These are phyloP conservation scores for Barbatosphaeria neglecta DNA, from an alignment of 495 filamentous ascomycete genomes.

Conservation along the genomic window DNA sequence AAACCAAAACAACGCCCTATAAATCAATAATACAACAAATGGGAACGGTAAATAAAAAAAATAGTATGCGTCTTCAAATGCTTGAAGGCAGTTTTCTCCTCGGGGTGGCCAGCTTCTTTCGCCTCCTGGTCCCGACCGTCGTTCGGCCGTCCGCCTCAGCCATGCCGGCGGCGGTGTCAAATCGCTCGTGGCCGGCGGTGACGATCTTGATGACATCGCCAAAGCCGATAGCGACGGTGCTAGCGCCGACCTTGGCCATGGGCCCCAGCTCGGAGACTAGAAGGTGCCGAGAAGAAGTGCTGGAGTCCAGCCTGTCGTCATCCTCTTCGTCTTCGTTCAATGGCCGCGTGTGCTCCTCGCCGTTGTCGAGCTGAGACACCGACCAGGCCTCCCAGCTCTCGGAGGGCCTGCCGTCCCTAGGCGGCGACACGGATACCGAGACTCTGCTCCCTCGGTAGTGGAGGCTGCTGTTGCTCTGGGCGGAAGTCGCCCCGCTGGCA, in stretches of 20 bases:
- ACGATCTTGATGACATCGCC: conserved; percentile 59
- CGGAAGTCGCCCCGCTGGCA: background rate
- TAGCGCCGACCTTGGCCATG: conserved; percentile 42
- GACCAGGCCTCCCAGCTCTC: conserved; percentile 56
- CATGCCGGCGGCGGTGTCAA: conserved; percentile 26
- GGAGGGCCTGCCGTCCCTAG: conserved; percentile 10
- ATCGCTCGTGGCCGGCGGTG: conserved; percentile 48
- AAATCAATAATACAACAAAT: too few relatives aligned
- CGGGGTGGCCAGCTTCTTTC: conserved; percentile 20
- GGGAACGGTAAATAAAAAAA: background rate
- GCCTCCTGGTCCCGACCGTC: conserved; percentile 16
- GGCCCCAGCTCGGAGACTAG: conserved; percentile 50
- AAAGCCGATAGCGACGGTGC: conserved; percentile 51
- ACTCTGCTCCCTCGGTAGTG: conserved; percentile 5
- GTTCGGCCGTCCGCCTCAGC: conserved; percentile 15
- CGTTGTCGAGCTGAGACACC: conserved; percentile 32
- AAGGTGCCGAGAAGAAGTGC: conserved; percentile 30
- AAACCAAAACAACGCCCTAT: too few relatives aligned
- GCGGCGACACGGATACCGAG: background rate
- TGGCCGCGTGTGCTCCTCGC: conserved; percentile 21
- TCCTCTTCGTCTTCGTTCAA: conserved; percentile 20
- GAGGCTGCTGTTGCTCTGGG: background rate
- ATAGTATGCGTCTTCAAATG: too few relatives aligned
- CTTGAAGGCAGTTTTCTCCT: background rate
- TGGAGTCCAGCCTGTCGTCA: conserved; percentile 2